Base-by-base conservation (phyloP, 305 asterid genomes). In the Rubia tinctorum region DNA sequence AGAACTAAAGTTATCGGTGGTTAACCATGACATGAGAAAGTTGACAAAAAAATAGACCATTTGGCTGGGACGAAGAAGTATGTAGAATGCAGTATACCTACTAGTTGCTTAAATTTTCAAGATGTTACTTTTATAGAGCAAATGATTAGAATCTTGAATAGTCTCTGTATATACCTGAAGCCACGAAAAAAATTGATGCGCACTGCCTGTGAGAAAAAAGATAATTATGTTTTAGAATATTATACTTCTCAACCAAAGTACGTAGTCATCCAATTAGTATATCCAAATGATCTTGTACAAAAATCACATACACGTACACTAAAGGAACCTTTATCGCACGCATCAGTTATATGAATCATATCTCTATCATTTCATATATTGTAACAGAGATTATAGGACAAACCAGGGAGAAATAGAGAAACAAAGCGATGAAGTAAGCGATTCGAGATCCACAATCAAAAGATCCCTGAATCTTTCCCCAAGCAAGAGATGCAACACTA, bases 181-280 rank as follows among this genome's bases (percentile, higher is more conserved):
- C 98, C 98, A 53, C 97, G 76, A 81, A 92, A 92, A 80, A 92
- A 90, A 73, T 90, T 89, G 13, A 89, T 86, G 9, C 98, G 89
- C 58, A 92, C 91, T 0, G 87, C 97, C 98, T 90, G 91, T 25
- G 71, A 53, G 61, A 37, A 69, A 63, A 30, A 76, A 43, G 68
- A 59, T 23, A 34, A 72, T 51, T 37, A 2, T 66, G 60, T 60
- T 77, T n/a, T 20, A 58, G 15, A 20, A 20, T n/a, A n/a, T n/a
- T n/a, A n/a, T n/a, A n/a, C 49, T 44, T 44, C 49, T 44, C 49
- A 44, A 44, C 13, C 5, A 44, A 44, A 44, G n/a, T 44, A 44
- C 3, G 49, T 20, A 12, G 30, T 3, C 34, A 17, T 58, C 64
- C 11, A 56, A 18, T 5, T 6, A 18, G 12, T 56, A 6, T 20